Evolutionary conservation across 768 basidiomycete genomes (phyloP), one percentile per base, ranked within the genome.

Genomic region (Amanita subjunquillea): DNA sequence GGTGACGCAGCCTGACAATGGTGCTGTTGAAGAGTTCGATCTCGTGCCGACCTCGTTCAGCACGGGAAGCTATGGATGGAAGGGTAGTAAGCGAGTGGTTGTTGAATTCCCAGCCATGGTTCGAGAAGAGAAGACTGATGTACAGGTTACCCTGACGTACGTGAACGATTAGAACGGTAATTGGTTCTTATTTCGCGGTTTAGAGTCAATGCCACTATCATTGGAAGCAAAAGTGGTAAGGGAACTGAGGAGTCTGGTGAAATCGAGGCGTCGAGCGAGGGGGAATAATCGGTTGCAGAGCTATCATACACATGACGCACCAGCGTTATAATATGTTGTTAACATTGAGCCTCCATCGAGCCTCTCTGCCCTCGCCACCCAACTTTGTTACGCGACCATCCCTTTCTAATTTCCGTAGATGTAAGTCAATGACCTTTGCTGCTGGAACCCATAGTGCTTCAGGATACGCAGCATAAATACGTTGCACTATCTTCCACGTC

Each of bases 11-110:
- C 67, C 65, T n/a, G 69, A 65, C 29, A 61, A 68, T 22, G 63
- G 68, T 5, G 59, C 67, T 3, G 65, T 89, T 56, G 79, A 78
- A 13, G 73, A 67, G 39, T 63, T 82, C 20, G 75, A 76, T 0
- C 72, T 89, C 6, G 57, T 74, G 3, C 78, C 89, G 1, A 75
- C 67, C 54, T 70, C 76, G 37, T 89, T 91, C 65, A 60, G 70
- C 12, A 88, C 87, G 0, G 87, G 88, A 9, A 87, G 85, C 61
- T 88, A 85, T 63, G 89, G 90, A 15, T 91, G 89, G 89, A 91
- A 89, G 63, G 88, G 83, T 2, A 77, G 66, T 63, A 85, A 82
- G 63, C 76, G 81, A 23, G 65, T 90, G 54, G 73, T 71, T 1
- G 72, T 91, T 48, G 84, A 88, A 59, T 63, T 91, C 13, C 70